These are phyloP conservation scores for Acephala macrosclerotiorum DNA, from an alignment of 2,329 filamentous ascomycete species.

Conservation along the genomic window DNA sequence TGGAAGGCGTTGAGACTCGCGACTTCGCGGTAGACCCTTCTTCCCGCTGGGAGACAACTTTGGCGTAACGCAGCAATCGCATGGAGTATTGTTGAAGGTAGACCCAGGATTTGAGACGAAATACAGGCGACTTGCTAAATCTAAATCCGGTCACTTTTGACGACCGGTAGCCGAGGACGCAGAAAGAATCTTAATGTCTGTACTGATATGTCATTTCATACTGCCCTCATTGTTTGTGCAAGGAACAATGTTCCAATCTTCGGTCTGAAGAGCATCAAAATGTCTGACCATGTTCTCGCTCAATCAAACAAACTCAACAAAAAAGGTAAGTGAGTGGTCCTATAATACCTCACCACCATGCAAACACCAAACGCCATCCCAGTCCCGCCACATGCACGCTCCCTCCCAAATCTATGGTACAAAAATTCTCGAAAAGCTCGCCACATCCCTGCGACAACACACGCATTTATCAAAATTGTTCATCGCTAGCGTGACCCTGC, in stretches of 20 bases:
- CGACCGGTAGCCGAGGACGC: too few species aligned
- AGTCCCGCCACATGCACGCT: constrained; percentile 7
- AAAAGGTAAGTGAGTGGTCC: not conserved
- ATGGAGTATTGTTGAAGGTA: not conserved
- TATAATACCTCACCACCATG: not conserved
- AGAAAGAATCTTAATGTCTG: too few species aligned
- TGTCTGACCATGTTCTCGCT: not conserved
- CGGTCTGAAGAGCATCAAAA: not conserved
- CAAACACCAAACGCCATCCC: constrained; percentile 8
- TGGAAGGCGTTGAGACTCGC: not conserved
- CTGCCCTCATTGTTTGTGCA: not conserved
- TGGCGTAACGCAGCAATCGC: too few species aligned
- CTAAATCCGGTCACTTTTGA: too few species aligned
- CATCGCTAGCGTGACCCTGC: constrained; percentile 90
- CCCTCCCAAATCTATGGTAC: constrained; percentile 62
- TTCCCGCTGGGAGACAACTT: too few species aligned
- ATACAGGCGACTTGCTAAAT: too few species aligned
- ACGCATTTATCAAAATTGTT: constrained; percentile 98
- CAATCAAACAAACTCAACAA: not conserved
- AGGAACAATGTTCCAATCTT: not conserved
- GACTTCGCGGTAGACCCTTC: too few species aligned
- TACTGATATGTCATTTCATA: not conserved
- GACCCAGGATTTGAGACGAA: too few species aligned
- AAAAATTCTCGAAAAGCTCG: constrained; percentile 89
- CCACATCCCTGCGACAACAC: constrained; percentile 87